A percentile compares a stretch with the other conserved stretches of the same genome.
Evolutionary conservation across 164 flowering plant genomes (phyloP).

Genomic region (Stephania japonica): DNA sequence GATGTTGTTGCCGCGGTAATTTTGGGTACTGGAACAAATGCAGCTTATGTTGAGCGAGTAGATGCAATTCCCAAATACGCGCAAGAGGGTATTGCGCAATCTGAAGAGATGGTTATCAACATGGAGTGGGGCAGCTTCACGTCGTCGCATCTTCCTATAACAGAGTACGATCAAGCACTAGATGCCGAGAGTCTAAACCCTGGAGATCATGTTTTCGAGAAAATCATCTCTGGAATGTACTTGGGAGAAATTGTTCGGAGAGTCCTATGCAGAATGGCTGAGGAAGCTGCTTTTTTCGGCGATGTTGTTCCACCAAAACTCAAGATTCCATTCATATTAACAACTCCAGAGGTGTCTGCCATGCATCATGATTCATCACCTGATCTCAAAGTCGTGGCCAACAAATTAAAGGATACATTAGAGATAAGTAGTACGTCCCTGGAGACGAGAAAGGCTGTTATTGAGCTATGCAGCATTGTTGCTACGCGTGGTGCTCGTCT

Average conservation of each 20-base stretch:
- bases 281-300: conserved; percentile 89
- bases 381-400: conserved; percentile 76
- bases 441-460: conserved; percentile 63
- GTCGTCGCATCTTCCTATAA: conserved; percentile 84
- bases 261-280: conserved; percentile 74
- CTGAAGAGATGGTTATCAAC: conserved; percentile 95
- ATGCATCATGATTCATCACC: conserved; percentile 89
- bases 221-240: conserved; percentile 93
- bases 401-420: conserved; percentile 66
- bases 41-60: conserved; percentile 94
- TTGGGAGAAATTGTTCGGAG: conserved; percentile 89
- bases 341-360: conserved; percentile 95
- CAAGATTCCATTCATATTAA: conserved; percentile 52
- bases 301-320: conserved; percentile 78
- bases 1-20: conserved; percentile 90
- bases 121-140: conserved; percentile 99
- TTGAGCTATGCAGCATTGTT: conserved; percentile 71
- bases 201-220: conserved; percentile 95
- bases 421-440: conserved; percentile 76
- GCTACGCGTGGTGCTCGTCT: conserved; percentile 84
- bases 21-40: conserved; percentile 97
- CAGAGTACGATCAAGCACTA: conserved; percentile 72
- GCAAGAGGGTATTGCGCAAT: conserved; percentile 76
- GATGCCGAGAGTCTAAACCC: conserved; percentile 85
- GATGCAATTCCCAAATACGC: conserved; percentile 95